Evolutionary conservation across 2,329 filamentous ascomycete species (phyloP), one percentile per base, ranked within the genome.

Genomic region (Neurospora sp.): DNA sequence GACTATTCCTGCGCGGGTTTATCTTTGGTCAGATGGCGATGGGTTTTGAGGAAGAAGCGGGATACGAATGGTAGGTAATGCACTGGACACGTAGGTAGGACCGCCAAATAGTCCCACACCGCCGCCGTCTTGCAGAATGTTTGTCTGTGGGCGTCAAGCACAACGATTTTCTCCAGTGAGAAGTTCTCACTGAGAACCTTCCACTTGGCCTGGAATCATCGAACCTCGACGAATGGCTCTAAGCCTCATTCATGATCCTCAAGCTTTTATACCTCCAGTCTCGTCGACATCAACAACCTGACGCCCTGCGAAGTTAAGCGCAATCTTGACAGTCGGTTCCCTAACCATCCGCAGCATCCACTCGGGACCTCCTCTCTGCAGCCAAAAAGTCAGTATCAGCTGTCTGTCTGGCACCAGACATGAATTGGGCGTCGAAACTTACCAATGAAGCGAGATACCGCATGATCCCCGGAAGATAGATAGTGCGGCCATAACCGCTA

Each of bases 401-500:
- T 58, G 23, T 69, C 58, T 17, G 36, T 69, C 28, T 39, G 19
- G 9, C 11, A 69, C 8, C 13, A 5, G 11, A 33, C 28, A 66
- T 13, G 28, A 62, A 42, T 38, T 28, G 23, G 42, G 38, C 23
- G 23, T 11, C 15, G 36, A 11, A 13, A 15, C 77, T 70, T 72
- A 80, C 78, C 73, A 80, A 23, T 7, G 69, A 72, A 6, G 75
- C 69, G 1, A 77, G 62, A 13, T 75, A 75, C 15, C 75, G 70
- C 72, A 76, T 77, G 3, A 78, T 69, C 1, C 75, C 75, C 0
- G 78, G 79, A 52, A 79, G 68, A 62, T 77, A 78, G 3, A 80
- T 76, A 0, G 73, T 78, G 2, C 70, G 70, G 1, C 78, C 78
- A 39, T 77, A 76, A 3, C 77, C 77, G 66, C 78, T 78, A 66